phyloP scores from a whole-genome alignment of 306 rosid genomes.

The Cyclanthera cordifolia region DNA sequence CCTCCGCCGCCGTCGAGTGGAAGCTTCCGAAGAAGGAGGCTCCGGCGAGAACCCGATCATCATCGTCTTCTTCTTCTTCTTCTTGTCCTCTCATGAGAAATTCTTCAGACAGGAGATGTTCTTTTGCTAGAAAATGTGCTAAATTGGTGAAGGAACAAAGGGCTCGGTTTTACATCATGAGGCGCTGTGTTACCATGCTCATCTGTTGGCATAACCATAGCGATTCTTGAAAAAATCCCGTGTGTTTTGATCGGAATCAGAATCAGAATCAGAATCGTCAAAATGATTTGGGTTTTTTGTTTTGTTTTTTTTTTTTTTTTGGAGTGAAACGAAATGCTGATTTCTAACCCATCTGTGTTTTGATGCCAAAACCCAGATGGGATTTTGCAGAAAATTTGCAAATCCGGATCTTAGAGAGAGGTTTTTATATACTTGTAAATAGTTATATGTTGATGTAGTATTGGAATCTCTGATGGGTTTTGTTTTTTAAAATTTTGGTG shows the following conservation, averaged over 20 bases:
- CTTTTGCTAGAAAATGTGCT: conserved; percentile 70
- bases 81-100: conserved; percentile 37
- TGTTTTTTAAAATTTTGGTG: neutral
- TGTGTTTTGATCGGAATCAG: neutral
- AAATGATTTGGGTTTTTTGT: neutral
- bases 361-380: conserved; percentile 3
- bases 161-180: conserved; percentile 82
- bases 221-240: conserved; percentile 28
- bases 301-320: too few species aligned
- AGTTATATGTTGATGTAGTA: conserved; percentile 1
- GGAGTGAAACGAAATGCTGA: neutral
- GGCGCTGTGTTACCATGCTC: conserved; percentile 80
- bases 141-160: conserved; percentile 73
- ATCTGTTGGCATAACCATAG: conserved; percentile 81
- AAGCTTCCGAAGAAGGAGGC: conserved; percentile 67
- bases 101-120: conserved; percentile 38
- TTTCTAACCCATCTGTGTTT: neutral
- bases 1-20: conserved; percentile 76
- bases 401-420: conserved; percentile 5
- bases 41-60: conserved; percentile 39
- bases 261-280: neutral
- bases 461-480: neutral
- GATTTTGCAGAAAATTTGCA: conserved; percentile 12
- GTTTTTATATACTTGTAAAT: conserved; percentile 8
- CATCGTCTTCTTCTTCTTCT: conserved; percentile 18